These are phyloP conservation scores for Hypoxylon subgilvum DNA, from an alignment of 495 filamentous ascomycete species.

Conservation along the genomic window DNA sequence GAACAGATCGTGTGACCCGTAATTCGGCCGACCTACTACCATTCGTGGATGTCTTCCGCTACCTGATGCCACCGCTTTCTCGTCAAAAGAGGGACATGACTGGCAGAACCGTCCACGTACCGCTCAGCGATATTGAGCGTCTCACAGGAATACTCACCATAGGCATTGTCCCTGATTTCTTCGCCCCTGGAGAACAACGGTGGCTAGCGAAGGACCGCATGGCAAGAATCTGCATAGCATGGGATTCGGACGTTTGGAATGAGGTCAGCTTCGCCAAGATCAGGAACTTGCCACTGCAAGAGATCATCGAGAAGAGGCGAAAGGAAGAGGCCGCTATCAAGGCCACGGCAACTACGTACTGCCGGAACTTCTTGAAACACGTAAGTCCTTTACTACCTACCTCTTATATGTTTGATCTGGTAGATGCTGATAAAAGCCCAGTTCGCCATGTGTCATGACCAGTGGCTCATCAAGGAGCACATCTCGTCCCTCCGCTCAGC, in stretches of 20 bases:
- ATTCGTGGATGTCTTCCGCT: conserved; percentile 70
- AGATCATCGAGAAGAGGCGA: conserved; percentile 71
- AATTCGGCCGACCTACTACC: conserved; percentile 80
- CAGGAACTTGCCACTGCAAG: conserved; percentile 76
- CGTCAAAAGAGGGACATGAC: conserved; percentile 62
- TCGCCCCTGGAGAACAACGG: conserved; percentile 51
- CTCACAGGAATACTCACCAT: conserved; percentile 76
- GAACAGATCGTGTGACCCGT: conserved; percentile 63
- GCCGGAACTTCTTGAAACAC: conserved; percentile 81
- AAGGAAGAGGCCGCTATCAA: conserved; percentile 64
- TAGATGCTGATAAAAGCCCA: conserved; percentile 43
- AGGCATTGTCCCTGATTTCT: conserved; percentile 61
- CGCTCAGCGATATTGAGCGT: conserved; percentile 76
- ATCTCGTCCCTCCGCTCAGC: conserved; percentile 81
- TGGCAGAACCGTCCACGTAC: conserved; percentile 68
- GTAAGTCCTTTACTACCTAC: conserved; percentile 57
- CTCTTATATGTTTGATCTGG: background rate
- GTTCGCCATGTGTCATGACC: conserved; percentile 91
- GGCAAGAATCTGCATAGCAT: conserved; percentile 65
- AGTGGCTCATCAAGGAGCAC: conserved; percentile 91
- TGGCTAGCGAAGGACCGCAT: conserved; percentile 64
- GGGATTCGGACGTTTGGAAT: conserved; percentile 77
- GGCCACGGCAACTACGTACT: conserved; percentile 65
- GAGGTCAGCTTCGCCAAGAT: conserved; percentile 83
- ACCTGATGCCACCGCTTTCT: conserved; percentile 65